phyloP scores from a whole-genome alignment of 345 rosid species.

The Citrus mangshanensis region DNA sequence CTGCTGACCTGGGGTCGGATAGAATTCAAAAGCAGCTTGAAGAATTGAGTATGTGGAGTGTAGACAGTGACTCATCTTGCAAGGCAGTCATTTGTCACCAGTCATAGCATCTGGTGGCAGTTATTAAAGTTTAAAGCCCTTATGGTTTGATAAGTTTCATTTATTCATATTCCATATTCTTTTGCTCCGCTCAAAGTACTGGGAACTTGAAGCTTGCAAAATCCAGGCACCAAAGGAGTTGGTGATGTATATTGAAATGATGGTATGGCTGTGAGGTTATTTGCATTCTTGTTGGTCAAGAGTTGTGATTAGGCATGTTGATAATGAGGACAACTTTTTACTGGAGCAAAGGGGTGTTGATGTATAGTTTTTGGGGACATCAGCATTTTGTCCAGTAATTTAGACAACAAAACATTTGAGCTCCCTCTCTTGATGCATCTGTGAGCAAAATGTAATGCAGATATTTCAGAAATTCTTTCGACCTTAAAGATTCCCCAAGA shows the following conservation, averaged over 20 bases:
- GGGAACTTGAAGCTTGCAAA: neutral
- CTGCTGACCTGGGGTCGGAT: conserved; percentile 18
- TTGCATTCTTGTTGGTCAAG: neutral
- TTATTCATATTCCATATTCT: neutral
- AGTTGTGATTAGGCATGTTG: neutral
- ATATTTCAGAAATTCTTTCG: neutral
- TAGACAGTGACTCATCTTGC: conserved; percentile 50
- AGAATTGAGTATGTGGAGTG: conserved; percentile 39
- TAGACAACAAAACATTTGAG: neutral
- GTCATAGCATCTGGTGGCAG: conserved; percentile 13
- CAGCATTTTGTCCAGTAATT: neutral
- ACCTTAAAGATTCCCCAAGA: neutral
- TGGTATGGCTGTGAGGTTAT: neutral
- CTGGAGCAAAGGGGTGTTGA: neutral
- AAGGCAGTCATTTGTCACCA: conserved; percentile 43
- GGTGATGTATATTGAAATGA: neutral
- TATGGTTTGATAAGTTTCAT: neutral
- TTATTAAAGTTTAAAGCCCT: neutral
- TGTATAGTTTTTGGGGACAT: neutral
- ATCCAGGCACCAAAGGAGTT: neutral
- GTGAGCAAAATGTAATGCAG: neutral
- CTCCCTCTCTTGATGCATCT: neutral
- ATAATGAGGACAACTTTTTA: neutral
- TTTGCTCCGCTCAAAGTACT: neutral
- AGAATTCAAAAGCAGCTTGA: conserved; percentile 34